Percentiles rank a stretch among this genome's conserved stretches.
These are phyloP conservation scores for Cupressus sempervirens DNA, from an alignment of 75 land plant genomes.

Conservation along the genomic window DNA sequence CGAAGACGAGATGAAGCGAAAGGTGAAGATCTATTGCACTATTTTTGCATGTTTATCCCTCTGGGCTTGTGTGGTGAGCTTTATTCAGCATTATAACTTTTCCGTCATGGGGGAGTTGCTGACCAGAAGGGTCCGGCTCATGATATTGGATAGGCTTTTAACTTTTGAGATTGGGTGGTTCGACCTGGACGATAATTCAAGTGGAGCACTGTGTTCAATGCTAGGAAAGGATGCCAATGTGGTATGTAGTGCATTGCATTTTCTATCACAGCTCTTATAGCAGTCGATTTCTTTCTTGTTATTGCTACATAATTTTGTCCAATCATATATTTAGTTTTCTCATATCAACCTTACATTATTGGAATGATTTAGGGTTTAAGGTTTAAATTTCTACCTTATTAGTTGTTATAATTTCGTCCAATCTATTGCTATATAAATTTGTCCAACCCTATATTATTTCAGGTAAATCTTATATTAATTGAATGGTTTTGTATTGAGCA, in stretches of 20 bases:
- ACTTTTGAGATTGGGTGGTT: conserved; percentile 80
- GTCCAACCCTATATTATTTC: not conserved
- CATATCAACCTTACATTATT: not conserved
- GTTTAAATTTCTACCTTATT: no score
- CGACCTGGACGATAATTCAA: conserved; percentile 67
- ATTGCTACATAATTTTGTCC: no score
- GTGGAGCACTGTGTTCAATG: conserved; percentile 60
- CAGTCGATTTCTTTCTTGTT: not conserved
- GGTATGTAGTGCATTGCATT: conserved; percentile 25
- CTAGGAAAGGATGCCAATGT: conserved; percentile 64
- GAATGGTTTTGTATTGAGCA: not conserved
- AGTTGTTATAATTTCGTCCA: no score
- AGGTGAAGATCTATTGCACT: conserved; percentile 34
- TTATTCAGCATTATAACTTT: conserved; percentile 66
- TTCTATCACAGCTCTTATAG: not conserved
- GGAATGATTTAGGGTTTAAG: not conserved
- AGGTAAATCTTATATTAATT: not conserved
- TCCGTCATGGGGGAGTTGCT: conserved; percentile 67
- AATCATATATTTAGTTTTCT: not conserved
- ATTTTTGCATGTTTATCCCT: conserved; percentile 36
- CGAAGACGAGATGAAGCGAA: conserved; percentile 20
- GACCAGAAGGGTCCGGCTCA: conserved; percentile 62
- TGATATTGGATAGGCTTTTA: conserved; percentile 48
- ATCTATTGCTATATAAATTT: no score
- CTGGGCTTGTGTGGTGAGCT: conserved; percentile 32